A percentile compares a stretch with the other conserved stretches of the same genome.
Evolutionary conservation across 495 filamentous ascomycete genomes (phyloP).

Genomic region (Cercophora scortea): DNA sequence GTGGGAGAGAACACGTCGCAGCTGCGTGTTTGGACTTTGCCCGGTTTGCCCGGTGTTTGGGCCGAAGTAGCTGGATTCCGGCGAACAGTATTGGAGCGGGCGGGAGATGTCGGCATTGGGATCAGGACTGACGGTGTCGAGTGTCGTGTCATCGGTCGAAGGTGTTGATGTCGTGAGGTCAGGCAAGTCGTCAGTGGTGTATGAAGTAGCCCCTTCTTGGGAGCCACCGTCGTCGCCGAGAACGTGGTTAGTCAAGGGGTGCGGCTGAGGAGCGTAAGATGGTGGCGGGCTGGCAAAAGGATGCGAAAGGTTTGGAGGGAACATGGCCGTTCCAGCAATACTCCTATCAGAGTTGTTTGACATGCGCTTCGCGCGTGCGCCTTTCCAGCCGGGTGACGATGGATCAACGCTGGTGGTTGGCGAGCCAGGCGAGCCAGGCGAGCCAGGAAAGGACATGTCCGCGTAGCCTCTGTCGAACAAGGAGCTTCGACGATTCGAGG

Average conservation of each 20-base stretch:
- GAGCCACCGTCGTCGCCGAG: background rate
- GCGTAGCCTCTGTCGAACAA: constrained; percentile 66
- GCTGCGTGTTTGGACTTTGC: constrained; percentile 4
- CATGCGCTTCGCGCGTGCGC: constrained; percentile 41
- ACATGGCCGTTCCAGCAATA: constrained; percentile 23
- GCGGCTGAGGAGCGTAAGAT: constrained; percentile 1
- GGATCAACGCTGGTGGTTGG: constrained; percentile 61
- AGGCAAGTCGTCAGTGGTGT: constrained; percentile 16
- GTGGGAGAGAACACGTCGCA: constrained; percentile 39
- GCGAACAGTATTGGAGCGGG: background rate
- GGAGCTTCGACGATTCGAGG: constrained; percentile 62
- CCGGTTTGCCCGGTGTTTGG: constrained; percentile 6
- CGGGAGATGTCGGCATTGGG: constrained; percentile 5
- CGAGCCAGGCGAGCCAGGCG: constrained; percentile 65
- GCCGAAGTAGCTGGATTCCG: constrained; percentile 12
- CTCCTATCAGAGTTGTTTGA: constrained; percentile 49
- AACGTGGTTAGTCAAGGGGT: constrained; percentile 7
- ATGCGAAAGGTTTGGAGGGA: constrained; percentile 12
- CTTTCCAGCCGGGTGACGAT: constrained; percentile 45
- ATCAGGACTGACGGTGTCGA: constrained; percentile 6
- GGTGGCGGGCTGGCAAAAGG: background rate
- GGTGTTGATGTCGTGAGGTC: background rate
- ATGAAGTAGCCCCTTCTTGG: background rate
- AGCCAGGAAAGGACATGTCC: constrained; percentile 59
- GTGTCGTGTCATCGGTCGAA: constrained; percentile 14